Evolutionary conservation across 2,329 filamentous ascomycete genomes (phyloP).

Genomic region (Alternaria consortialis): DNA sequence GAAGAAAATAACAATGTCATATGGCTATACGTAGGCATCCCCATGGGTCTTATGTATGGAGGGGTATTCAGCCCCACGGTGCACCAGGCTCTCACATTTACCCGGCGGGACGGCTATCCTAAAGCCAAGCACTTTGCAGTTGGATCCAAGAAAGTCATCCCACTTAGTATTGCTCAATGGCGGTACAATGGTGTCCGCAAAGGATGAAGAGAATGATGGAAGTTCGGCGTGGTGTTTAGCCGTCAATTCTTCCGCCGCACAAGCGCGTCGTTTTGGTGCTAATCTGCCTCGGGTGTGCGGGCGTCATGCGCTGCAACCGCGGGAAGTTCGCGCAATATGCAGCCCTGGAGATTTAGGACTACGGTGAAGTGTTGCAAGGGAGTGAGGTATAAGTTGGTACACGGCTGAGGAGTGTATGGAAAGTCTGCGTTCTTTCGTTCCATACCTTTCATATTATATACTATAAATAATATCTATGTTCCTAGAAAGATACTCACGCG

Average conservation of each 20-base stretch:
- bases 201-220: slow-evolving; percentile 21
- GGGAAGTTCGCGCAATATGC: slow-evolving; percentile 5
- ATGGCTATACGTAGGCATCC: slow-evolving; percentile 23
- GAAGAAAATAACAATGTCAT: slow-evolving; percentile 5
- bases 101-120: slow-evolving; percentile 44
- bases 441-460: no score
- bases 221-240: slow-evolving; percentile 37
- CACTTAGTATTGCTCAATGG: slow-evolving; percentile 23
- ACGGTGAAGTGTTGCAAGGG: background rate
- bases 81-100: slow-evolving; percentile 38
- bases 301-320: slow-evolving; percentile 18
- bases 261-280: slow-evolving; percentile 15
- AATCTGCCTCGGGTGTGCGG: slow-evolving; percentile 34
- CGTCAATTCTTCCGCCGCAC: slow-evolving; percentile 45
- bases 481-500: background rate
- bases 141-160: slow-evolving; percentile 27
- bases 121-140: slow-evolving; percentile 26
- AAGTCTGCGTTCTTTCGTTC: background rate
- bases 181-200: slow-evolving; percentile 26
- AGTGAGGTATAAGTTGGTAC: background rate
- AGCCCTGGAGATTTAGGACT: background rate
- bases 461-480: background rate
- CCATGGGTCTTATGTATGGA: slow-evolving; percentile 36
- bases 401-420: background rate
- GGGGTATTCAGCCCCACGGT: slow-evolving; percentile 37